A percentile compares a stretch with the other conserved stretches of the same genome.
Evolutionary conservation across 345 rosid species (phyloP).

Genomic region (Citrus glauca): DNA sequence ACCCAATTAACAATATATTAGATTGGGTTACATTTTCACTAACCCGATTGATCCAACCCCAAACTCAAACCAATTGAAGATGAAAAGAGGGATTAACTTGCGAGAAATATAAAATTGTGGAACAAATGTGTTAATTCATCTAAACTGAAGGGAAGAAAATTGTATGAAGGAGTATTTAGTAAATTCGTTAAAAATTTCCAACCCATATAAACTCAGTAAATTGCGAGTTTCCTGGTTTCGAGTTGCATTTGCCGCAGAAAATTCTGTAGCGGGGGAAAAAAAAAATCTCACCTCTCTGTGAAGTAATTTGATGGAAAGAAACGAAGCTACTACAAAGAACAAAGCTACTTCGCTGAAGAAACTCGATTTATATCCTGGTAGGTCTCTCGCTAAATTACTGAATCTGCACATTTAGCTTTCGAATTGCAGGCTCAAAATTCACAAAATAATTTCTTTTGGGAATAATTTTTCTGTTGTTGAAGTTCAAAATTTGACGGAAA

Average conservation of each 20-base stretch:
- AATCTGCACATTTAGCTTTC: not conserved
- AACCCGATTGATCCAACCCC: no score
- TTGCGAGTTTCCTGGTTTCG: no score
- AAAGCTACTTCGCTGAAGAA: slow-evolving; percentile 36
- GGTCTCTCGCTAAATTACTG: not conserved
- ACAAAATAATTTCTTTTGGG: not conserved
- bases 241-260: not conserved
- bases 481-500: slow-evolving; percentile 36
- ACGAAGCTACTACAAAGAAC: slow-evolving; percentile 24
- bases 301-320: slow-evolving; percentile 41
- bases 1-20: no score
- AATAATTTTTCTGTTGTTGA: not conserved
- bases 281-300: not conserved
- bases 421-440: not conserved
- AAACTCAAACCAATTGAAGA: accelerated
- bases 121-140: no score
- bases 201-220: not conserved
- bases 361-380: slow-evolving; percentile 47
- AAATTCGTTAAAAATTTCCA: not conserved
- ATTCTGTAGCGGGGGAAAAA: accelerated
- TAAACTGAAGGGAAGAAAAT: not conserved
- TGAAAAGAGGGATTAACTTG: not conserved
- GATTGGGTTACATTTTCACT: no score
- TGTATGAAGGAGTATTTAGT: not conserved
- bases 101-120: not conserved